Evolutionary conservation across 1,139 yeast species (phyloP).

Genomic region (Yamadazyma triangularis): DNA sequence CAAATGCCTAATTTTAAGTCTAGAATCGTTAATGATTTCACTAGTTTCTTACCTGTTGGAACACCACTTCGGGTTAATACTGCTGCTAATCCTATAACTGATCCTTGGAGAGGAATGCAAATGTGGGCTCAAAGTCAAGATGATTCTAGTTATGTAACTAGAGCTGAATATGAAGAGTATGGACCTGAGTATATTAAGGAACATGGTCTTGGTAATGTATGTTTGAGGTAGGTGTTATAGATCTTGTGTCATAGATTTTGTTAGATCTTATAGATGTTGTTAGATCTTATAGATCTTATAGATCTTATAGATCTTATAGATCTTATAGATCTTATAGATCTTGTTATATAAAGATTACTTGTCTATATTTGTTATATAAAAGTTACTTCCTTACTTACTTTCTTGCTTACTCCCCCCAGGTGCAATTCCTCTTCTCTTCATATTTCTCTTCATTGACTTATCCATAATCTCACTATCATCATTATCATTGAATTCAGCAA

Average conservation of each 20-base stretch:
- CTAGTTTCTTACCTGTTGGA: constrained; percentile 65
- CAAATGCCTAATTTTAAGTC: constrained; percentile 59
- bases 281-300: too few relatives aligned
- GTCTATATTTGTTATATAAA: too few relatives aligned
- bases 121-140: constrained; percentile 59
- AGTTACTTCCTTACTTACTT: not conserved
- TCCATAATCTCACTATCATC: constrained; percentile 76
- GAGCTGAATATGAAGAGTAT: constrained; percentile 76
- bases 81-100: constrained; percentile 67
- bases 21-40: constrained; percentile 64
- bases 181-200: constrained; percentile 90
- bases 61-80: constrained; percentile 56
- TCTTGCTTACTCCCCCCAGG: constrained; percentile 34
- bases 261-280: too few relatives aligned
- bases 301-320: too few relatives aligned
- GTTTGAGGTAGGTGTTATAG: constrained; percentile 23
- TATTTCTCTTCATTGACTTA: constrained; percentile 64
- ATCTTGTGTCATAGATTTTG: too few relatives aligned
- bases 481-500: constrained; percentile 72
- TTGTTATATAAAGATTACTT: too few relatives aligned
- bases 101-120: constrained; percentile 95
- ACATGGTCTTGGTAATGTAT: constrained; percentile 71
- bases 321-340: too few relatives aligned
- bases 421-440: constrained; percentile 79
- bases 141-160: constrained; percentile 50